Conservation (phyloP, 2,329 filamentous ascomycete genomes). For the Dendrostoma leiphaemia region DNA sequence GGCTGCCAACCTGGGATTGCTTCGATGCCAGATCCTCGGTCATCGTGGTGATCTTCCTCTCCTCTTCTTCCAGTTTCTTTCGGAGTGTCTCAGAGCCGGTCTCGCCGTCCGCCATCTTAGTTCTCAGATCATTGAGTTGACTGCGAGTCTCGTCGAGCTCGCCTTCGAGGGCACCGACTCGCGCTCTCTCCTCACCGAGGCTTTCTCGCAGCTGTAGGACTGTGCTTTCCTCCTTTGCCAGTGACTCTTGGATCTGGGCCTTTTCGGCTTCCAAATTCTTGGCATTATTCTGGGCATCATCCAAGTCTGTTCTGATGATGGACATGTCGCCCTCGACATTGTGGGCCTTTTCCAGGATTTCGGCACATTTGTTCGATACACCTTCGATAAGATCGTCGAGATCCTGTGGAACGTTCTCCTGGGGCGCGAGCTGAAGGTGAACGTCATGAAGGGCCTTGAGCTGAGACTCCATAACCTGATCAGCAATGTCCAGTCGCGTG, state of each 20-base stretch:
- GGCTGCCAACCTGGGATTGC: slow-evolving; percentile 71
- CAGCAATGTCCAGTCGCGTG: slow-evolving; percentile 47
- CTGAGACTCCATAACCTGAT: slow-evolving; percentile 52
- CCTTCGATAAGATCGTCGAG: slow-evolving; percentile 57
- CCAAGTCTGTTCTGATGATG: slow-evolving; percentile 62
- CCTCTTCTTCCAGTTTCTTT: slow-evolving; percentile 72
- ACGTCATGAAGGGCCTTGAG: slow-evolving; percentile 56
- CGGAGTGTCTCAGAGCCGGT: slow-evolving; percentile 78
- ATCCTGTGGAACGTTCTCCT: slow-evolving; percentile 53
- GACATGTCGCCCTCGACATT: slow-evolving; percentile 58
- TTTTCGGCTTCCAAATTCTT: slow-evolving; percentile 58
- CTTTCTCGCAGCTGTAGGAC: slow-evolving; percentile 52
- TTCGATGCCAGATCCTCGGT: slow-evolving; percentile 70
- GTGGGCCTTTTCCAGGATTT: slow-evolving; percentile 58
- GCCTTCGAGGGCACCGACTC: slow-evolving; percentile 50
- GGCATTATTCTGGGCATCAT: slow-evolving; percentile 53
- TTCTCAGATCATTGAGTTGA: slow-evolving; percentile 66
- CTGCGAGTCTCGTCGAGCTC: slow-evolving; percentile 64
- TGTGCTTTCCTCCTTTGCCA: slow-evolving; percentile 51
- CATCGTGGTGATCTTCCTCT: slow-evolving; percentile 65
- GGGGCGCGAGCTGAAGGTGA: slow-evolving; percentile 56
- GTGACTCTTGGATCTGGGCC: slow-evolving; percentile 48
- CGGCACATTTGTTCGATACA: slow-evolving; percentile 56
- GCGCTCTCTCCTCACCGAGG: slow-evolving; percentile 52
- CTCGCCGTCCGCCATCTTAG: slow-evolving; percentile 77